Base-by-base conservation (phyloP, 225 moss, liverwort and hornwort species). In the Neckera pumila region DNA sequence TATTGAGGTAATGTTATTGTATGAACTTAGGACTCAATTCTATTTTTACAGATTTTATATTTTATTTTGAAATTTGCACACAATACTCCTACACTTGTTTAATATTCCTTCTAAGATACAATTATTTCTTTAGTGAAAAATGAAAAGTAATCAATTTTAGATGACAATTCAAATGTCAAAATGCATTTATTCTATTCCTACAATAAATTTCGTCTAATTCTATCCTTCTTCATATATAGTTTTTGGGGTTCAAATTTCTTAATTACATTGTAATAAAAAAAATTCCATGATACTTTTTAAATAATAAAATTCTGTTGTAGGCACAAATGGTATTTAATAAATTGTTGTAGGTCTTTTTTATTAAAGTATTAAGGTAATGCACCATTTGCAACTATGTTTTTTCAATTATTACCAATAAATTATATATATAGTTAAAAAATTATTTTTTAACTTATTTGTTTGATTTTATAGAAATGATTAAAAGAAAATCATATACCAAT, bases 61-160 rank as follows among this genome's bases (percentile, higher is more conserved):
- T n/a, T n/a, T n/a, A n/a, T n/a, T 73, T 47, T 25, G 3, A 43
- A 73, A 40, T 56, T 70, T 0, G 7, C 2, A 42, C 1, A 12
- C 42, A 11, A 57, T 33, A 22, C 57, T 40, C 12, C 6, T 43
- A 16, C 1, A 23, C 12, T 76, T 53, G 9, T 0, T 76, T 47
- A 20, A 8, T 34, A 34, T 22, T 76, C 21, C 3, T 51, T 33
- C 12, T 49, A 19, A 43, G 2, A 10, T 17, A 10, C 5, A 31
- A 31, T 19, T 40, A 12, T 12, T 33, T 1, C 2, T 0, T 31
- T 34, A 8, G 3, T 34, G 2, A 34, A 0, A 51, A 51, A 12
- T 33, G 51, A n/a, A n/a, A n/a, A 33, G 7, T 13, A 76, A 22
- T 51, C 11, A 56, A n/a, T 79, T 26, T 57, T 5, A 7, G 11